Evolutionary conservation across 2,329 filamentous ascomycete species (phyloP), one percentile per base, ranked within the genome.

Genomic region (Tolypocladium album): DNA sequence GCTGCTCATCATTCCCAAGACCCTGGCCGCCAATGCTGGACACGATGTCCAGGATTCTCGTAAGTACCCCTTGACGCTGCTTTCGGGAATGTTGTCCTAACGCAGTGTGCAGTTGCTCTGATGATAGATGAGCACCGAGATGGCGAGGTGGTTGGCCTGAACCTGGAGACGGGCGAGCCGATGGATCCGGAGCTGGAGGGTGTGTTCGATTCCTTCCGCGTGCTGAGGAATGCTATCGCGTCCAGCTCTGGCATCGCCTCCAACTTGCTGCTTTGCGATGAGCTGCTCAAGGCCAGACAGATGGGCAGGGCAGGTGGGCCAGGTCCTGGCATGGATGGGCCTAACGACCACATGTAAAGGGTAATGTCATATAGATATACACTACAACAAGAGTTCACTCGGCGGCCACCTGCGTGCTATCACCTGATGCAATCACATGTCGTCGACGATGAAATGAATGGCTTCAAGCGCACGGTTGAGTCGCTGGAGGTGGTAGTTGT

Each of bases 281-380:
- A 99, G 81, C 83, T 99, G 79, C 81, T 99, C 69, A 99, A 99
- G 82, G 94, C 94, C 63, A 84, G 94, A 73, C 93, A 99, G 79
- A 99, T 99, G 94, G 88, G 83, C 56, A 79, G 85, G 70, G 76
- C 79, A 74, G 81, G 76, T 45, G 83, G 83, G 27, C 85, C 85
- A 2, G 85, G 85, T 8, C 83, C 84, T 4, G 84, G 83, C 61
- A 86, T 86, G 82, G 85, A 87, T 66, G 84, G 81, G 20, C 79
- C 80, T 50, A 79, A 81, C 68, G 75, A 82, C 71, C 77, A 77
- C 72, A 74, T 78, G 76, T 80, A 78, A 67, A 71, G 67, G 68
- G 69, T 70, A 69, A 64, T 69, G 69, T 63, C 45, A 57, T 52
- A 64, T 71, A 74, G 68, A 70, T 64, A 65, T 67, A 70, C 64